A percentile compares a stretch with the other conserved stretches of the same genome.
phyloP scores from a whole-genome alignment of 2,329 filamentous ascomycete species.

The Fonsecaea monophora region DNA sequence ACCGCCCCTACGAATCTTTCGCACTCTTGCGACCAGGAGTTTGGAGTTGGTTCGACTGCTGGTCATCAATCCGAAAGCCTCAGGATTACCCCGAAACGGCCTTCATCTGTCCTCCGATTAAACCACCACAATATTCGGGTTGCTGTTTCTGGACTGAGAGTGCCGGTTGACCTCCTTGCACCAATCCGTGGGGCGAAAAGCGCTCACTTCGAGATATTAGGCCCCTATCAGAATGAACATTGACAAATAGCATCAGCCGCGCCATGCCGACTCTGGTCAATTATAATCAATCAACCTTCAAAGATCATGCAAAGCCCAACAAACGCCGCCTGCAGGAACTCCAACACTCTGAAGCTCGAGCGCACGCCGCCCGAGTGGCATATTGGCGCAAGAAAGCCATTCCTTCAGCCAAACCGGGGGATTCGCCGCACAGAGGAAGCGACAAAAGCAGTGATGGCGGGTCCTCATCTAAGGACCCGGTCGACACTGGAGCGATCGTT shows the following conservation, averaged over 20 bases:
- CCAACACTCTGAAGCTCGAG: slow-evolving; percentile 34
- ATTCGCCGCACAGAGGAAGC: neutral
- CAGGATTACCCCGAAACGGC: neutral
- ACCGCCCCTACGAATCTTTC: neutral
- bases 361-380: slow-evolving; percentile 33
- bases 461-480: slow-evolving; percentile 8
- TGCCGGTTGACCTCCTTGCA: neutral
- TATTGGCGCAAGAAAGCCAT: slow-evolving; percentile 29
- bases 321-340: slow-evolving; percentile 34
- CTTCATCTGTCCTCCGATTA: neutral
- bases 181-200: neutral
- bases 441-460: slow-evolving; percentile 4
- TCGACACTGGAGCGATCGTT: neutral
- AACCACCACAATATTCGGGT: neutral
- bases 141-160: neutral
- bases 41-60: neutral
- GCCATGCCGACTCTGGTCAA: slow-evolving; percentile 32
- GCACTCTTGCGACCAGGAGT: neutral
- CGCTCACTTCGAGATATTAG: neutral
- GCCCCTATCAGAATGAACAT: neutral
- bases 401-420: neutral
- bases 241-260: neutral
- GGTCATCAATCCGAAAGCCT: neutral
- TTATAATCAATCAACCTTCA: slow-evolving; percentile 33
- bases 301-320: slow-evolving; percentile 25